Evolutionary conservation across 371 early-diverging fungal genomes (phyloP), one percentile per base, ranked within the genome.

Genomic region (Rhizopus arrhizus): DNA sequence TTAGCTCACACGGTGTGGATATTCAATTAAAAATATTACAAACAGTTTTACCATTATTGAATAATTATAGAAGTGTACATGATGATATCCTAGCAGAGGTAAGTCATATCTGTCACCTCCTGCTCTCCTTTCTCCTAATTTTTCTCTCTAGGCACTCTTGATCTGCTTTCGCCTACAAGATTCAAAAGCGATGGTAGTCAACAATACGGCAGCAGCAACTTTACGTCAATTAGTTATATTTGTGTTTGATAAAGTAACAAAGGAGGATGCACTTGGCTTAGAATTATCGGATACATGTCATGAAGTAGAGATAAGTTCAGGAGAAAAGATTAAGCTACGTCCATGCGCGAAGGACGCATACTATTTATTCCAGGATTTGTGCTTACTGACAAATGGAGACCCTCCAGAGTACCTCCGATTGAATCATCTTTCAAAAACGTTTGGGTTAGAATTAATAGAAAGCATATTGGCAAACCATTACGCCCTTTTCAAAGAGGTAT

Each of bases 131-230:
- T 12, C 41, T 52, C 36, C 29, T 15, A 13, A 29, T 40, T 32
- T 40, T 54, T 12, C 4, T 36, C 48, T 38, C 4, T 48, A 91
- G 90, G 92, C 95, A 2, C 76, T 97, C 8, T 72, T 90, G 40
- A 80, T 97, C n/a, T 95, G 95, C 62, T 91, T 95, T 68, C 80
- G 89, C 0, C 75, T 97, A 42, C 94, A 95, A 72, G 92, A 92
- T 56, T 87, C 93, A 5, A 91, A 91, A 58, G 85, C 86, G n/a
- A 86, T 89, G 0, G 85, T 94, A 15, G 95, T 98, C 12, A 89
- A 88, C 68, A 95, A 94, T 63, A 97, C 97, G 7, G 98, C 98
- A 13, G 91, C 94, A 4, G 99, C 97, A 0, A 97, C 95, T 0
- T 69, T 98, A 48, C 85, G 96, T 11, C 99, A 97, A 61, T 70